Percentiles rank a stretch among this genome's conserved stretches.
Evolutionary conservation across 768 basidiomycete species (phyloP).

Genomic region (Collybia sordida): DNA sequence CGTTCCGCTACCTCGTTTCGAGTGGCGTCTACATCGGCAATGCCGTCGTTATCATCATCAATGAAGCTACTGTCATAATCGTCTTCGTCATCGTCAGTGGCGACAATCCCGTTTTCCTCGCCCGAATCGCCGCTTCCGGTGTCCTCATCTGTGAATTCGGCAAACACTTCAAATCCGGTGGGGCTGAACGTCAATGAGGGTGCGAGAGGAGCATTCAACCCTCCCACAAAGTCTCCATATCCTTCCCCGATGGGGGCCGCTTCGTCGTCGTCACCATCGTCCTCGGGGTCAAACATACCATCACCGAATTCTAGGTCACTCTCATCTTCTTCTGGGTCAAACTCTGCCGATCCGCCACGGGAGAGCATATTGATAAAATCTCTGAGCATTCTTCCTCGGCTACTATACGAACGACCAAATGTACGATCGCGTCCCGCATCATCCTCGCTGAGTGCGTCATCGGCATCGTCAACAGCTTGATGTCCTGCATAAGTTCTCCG

Average conservation of each 20-base stretch:
- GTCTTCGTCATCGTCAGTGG: constrained; percentile 22
- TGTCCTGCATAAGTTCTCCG: constrained; percentile 61
- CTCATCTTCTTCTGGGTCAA: not conserved
- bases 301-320: no score
- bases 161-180: not conserved
- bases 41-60: constrained; percentile 39
- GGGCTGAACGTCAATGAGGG: no score
- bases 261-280: constrained; percentile 1
- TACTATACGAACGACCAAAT: not conserved
- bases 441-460: constrained; percentile 21
- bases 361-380: constrained; percentile 1
- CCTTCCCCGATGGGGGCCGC: not conserved
- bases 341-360: not conserved
- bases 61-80: constrained; percentile 59
- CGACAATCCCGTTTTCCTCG: constrained; percentile 10
- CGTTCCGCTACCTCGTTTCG: no score
- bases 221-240: no score
- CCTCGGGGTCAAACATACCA: constrained; percentile 1
- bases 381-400: not conserved
- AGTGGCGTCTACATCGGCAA: not conserved
- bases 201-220: no score
- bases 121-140: constrained; percentile 8
- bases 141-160: constrained; percentile 12
- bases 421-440: not conserved
- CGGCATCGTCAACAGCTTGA: constrained; percentile 36